phyloP scores from a whole-genome alignment of 495 filamentous ascomycete species.

The Daldinia bambusicola region DNA sequence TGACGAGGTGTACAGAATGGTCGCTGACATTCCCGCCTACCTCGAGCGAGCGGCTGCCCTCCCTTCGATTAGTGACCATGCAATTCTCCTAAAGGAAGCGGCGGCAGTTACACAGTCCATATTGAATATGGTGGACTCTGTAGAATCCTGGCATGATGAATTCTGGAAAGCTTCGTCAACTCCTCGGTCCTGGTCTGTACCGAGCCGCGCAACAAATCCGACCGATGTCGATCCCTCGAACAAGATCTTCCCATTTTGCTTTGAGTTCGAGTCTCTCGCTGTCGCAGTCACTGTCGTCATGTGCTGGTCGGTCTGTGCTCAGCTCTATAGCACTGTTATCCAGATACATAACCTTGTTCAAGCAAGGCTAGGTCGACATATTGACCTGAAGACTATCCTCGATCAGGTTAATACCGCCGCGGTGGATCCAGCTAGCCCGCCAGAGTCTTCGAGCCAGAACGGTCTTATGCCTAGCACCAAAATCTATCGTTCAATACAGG shows the following conservation, averaged over 20 bases:
- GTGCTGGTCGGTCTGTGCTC: slow-evolving; percentile 26
- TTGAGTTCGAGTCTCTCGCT: slow-evolving; percentile 29
- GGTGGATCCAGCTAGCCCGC: not conserved
- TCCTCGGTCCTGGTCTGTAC: slow-evolving; percentile 26
- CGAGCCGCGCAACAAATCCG: slow-evolving; percentile 19
- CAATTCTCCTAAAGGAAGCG: slow-evolving; percentile 12
- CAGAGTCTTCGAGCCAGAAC: not conserved
- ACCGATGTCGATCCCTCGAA: slow-evolving; percentile 19
- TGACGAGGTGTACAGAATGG: slow-evolving; percentile 30
- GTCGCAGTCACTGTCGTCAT: slow-evolving; percentile 25
- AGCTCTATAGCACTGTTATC: slow-evolving; percentile 31
- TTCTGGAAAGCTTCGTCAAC: slow-evolving; percentile 28
- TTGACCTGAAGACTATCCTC: slow-evolving; percentile 19
- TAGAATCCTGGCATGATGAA: slow-evolving; percentile 24
- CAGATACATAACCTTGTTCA: slow-evolving; percentile 26
- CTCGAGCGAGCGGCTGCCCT: slow-evolving; percentile 25
- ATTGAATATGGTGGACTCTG: slow-evolving; percentile 15
- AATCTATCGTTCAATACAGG: slow-evolving; percentile 22
- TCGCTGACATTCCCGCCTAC: slow-evolving; percentile 20
- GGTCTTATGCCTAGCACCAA: not conserved
- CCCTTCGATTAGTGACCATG: slow-evolving; percentile 17
- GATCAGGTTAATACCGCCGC: not conserved
- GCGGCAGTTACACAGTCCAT: slow-evolving; percentile 10
- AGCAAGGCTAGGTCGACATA: slow-evolving; percentile 13
- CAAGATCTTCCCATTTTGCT: slow-evolving; percentile 25